Evolutionary conservation across 1,284 basidiomycete species (phyloP).

Genomic region (Phellinidium pouzarii): DNA sequence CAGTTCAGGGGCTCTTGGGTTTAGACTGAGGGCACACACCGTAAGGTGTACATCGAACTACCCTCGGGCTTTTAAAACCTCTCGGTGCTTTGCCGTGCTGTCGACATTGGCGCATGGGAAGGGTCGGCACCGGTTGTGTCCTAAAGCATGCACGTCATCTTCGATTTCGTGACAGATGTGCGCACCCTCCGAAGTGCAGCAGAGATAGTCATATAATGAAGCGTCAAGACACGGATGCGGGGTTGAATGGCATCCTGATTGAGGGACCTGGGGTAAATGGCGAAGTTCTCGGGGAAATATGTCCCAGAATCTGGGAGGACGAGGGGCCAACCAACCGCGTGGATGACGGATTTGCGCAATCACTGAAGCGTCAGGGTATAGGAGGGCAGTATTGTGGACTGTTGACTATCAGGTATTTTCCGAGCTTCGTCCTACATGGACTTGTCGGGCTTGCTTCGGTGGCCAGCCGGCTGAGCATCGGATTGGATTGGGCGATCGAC

Average conservation of each 20-base stretch:
- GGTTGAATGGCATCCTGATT: slow-evolving; percentile 1
- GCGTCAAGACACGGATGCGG: not conserved
- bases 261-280: slow-evolving; percentile 8
- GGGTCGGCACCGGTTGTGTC: slow-evolving; percentile 6
- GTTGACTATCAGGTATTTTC: slow-evolving; percentile 1
- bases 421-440: slow-evolving; percentile 15
- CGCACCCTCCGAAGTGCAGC: not conserved
- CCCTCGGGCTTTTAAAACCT: not conserved
- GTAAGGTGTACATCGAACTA: not conserved
- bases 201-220: slow-evolving; percentile 2
- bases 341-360: slow-evolving; percentile 2
- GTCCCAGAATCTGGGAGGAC: not conserved
- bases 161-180: not conserved
- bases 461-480: slow-evolving; percentile 17
- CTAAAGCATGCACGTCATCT: not conserved
- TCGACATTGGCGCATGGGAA: not conserved
- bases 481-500: slow-evolving; percentile 1
- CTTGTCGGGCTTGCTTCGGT: slow-evolving; percentile 18
- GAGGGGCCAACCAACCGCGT: not conserved
- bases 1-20: not conserved
- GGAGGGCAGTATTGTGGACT: not conserved
- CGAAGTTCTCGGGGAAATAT: slow-evolving; percentile 16
- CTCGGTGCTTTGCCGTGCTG: not conserved
- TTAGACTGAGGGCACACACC: not conserved
- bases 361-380: not conserved